Base-by-base conservation (phyloP, 2,329 filamentous ascomycete genomes). In the Ascosphaera apis region DNA sequence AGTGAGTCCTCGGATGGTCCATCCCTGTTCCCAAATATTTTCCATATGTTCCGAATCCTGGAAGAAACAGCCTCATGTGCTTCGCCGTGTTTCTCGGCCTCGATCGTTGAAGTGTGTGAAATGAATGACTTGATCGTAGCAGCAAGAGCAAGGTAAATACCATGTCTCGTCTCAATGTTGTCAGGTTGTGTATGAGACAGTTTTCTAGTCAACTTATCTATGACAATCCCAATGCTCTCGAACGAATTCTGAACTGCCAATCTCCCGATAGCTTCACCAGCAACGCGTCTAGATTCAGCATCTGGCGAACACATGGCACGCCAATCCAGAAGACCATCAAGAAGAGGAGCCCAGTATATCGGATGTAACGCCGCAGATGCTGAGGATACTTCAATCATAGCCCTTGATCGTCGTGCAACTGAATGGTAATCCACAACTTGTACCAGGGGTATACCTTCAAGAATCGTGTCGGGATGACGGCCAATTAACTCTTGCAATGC, bases 401-500 rank as follows among this genome's bases (percentile, higher is more conserved):
- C 86, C 43, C 80, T 69, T 12, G 78, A 76, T 16, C 86, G 69
- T n/a, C 91, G 66, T 2, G 88, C 86, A 15, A 98, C 83, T 27
- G 81, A 71, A 51, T 92, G 83, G 48, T 93, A 98, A 49, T 98
- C 88, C 1, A 95, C 80, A 2, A 70, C 67, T 49, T 95, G 88
- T 0, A 95, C 82, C 2, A 95, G 65, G 31, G 71, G 57, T 38
- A 98, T 95, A 0, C 86, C 88, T 46, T 83, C 63, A 12, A 67
- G 61, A 23, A 95, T 71, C 0, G 69, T 83, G 46, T 93, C 76
- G 0, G 88, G 86, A 54, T 98, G 86, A 7, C 88, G 72, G 8
- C 88, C 88, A 40, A 95, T 77, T 11, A 98, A 65, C 51, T 98
- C 88, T 50, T 98, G 88, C 27, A 98, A 59, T 2, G 88, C 88